Conservation (phyloP, 768 basidiomycete species). For the Serendipita vermifera region DNA sequence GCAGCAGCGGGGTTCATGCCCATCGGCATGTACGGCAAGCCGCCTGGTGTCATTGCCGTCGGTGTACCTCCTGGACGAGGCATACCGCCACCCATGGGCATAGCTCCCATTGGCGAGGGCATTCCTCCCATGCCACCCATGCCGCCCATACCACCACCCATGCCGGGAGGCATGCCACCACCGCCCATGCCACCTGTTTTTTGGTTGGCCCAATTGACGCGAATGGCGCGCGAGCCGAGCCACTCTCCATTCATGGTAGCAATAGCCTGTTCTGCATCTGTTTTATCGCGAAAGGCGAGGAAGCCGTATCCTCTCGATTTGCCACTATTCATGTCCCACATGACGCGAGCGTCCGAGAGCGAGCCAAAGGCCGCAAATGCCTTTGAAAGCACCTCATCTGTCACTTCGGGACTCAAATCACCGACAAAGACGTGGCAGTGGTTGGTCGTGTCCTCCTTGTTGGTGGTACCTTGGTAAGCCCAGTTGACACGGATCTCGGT, state of each 20-base stretch:
- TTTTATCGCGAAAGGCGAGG: slow-evolving; percentile 96
- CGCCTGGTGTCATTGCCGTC: slow-evolving; percentile 24
- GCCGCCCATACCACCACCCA: slow-evolving; percentile 16
- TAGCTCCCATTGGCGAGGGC: slow-evolving; percentile 9
- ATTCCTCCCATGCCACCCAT: slow-evolving; percentile 16
- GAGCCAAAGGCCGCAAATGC: slow-evolving; percentile 96
- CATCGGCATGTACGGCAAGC: slow-evolving; percentile 10
- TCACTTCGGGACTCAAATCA: slow-evolving; percentile 98
- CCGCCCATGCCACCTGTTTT: slow-evolving; percentile 43
- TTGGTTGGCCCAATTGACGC: slow-evolving; percentile 99
- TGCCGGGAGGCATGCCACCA: slow-evolving; percentile 13
- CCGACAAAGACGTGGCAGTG: slow-evolving; percentile 99
- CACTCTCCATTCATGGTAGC: slow-evolving; percentile 99
- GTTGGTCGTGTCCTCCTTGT: slow-evolving; percentile 95
- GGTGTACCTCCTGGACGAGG: slow-evolving; percentile 16
- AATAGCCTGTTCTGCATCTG: slow-evolving; percentile 98
- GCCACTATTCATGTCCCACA: slow-evolving; percentile 99
- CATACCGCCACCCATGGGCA: slow-evolving; percentile 12
- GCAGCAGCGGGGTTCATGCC: slow-evolving; percentile 47
- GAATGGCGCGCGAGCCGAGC: slow-evolving; percentile 94
- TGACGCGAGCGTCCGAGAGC: slow-evolving; percentile 93
- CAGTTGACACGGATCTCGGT: slow-evolving; percentile 99
- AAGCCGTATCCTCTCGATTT: slow-evolving; percentile 98
- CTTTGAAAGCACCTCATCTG: slow-evolving; percentile 90
- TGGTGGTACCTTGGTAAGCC: slow-evolving; percentile 97